A percentile compares a stretch with the other conserved stretches of the same genome.
Conservation (phyloP, 306 rosid genomes). For the Citrullus colocynthis region DNA sequence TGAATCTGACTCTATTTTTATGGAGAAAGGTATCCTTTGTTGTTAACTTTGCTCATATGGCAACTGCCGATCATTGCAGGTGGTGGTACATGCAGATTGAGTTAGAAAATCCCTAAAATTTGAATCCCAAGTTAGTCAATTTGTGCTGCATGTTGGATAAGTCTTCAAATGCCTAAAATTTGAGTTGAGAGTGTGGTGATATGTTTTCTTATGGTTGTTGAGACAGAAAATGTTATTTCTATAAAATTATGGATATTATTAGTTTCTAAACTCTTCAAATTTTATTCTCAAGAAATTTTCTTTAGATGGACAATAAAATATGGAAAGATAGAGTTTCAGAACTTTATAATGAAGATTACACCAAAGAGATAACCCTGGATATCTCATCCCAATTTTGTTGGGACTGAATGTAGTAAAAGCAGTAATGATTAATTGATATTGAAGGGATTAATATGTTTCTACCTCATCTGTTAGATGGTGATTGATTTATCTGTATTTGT, state of each 20-base stretch:
- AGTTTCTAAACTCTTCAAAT: background rate
- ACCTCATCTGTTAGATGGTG: background rate
- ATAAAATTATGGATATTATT: background rate
- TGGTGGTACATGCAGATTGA: slow-evolving; percentile 4
- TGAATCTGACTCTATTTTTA: background rate
- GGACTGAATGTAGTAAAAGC: background rate
- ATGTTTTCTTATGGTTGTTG: background rate
- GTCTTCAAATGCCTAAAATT: background rate
- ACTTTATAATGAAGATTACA: background rate
- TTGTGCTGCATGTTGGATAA: background rate
- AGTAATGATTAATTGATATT: background rate
- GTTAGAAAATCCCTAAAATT: background rate
- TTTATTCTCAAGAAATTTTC: background rate
- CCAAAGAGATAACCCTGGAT: background rate
- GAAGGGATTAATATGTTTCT: slow-evolving; percentile 1
- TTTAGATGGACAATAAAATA: background rate
- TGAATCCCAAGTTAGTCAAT: background rate
- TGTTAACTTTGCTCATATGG: background rate
- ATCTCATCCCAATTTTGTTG: background rate
- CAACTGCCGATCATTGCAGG: background rate
- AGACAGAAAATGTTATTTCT: background rate
- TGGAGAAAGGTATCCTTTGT: background rate
- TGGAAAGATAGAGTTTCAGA: background rate
- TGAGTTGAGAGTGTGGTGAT: background rate
- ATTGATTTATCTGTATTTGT: background rate